Base-by-base conservation (phyloP, 495 filamentous ascomycete species). In the Penicillium mononematosum region DNA sequence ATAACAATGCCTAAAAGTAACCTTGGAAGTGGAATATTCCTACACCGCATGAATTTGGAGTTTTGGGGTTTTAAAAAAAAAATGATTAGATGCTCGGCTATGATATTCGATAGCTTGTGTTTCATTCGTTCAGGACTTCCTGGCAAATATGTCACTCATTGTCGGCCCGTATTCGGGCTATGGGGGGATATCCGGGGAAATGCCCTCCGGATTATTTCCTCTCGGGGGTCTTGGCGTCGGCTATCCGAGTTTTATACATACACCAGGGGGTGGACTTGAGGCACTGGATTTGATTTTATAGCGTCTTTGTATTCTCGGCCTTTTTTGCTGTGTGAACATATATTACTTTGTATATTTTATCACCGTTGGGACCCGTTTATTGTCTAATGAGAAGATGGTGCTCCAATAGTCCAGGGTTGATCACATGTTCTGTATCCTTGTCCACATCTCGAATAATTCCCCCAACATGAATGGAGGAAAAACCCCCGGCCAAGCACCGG, bases 1-100 rank as follows among this genome's bases (percentile, higher is more conserved):
- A 68, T 34, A 63, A 56, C 32, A 60, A 71, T 41, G 65, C 68
- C 22, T 75, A 65, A 66, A 36, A 45, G 20, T 22, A 27, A 38
- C 1, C n/a, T 39, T 39, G 6, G 36, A 17, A 25, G n/a, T 54
- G 32, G 19, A 20, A 25, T 24, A 39, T 9, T 59, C 5, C 31
- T 31, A 6, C 54, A 29, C 61, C 45, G 48, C 58, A 64, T 66
- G 20, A 29, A 44, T 44, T 57, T 62, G 57, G 60, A 62, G 60
- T 65, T 47, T 57, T 47, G 49, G 58, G 58, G 39, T 0, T 4
- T 29, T 11, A 20, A 55, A 34, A 47, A 55, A 55, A 34, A 47
- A 55, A 55, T 14, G 53, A 55, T 46, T 46, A 19, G 32, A 47
- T 39, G n/a, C 45, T 48, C 45, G n/a, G 45, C 27, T 20, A 31